A percentile compares a stretch with the other conserved stretches of the same genome.
Conservation (phyloP, 2,329 filamentous ascomycete species). For the Trichoderma atroviride region DNA sequence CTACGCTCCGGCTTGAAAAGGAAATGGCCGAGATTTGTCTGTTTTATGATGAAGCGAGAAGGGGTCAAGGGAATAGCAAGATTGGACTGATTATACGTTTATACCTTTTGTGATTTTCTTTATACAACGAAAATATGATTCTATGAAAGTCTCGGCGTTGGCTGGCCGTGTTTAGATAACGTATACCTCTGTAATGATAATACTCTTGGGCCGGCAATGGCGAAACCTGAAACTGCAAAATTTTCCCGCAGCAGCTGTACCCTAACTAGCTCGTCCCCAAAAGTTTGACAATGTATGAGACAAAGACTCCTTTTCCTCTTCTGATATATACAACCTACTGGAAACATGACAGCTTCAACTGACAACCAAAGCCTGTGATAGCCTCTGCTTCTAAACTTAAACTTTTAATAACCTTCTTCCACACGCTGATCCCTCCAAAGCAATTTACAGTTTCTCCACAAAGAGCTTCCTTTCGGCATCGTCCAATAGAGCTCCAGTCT, state of each 20-base stretch:
- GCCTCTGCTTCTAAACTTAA: background rate
- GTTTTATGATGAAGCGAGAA: background rate
- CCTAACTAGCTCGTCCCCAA: background rate
- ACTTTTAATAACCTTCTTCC: background rate
- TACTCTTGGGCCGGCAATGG: background rate
- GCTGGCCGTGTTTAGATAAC: constrained; percentile 11
- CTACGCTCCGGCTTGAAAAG: constrained; percentile 4
- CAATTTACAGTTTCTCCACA: background rate
- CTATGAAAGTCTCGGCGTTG: constrained; percentile 13
- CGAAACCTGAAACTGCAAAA: background rate
- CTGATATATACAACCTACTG: background rate
- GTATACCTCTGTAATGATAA: constrained; percentile 11
- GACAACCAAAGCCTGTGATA: background rate
- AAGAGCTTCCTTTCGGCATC: background rate
- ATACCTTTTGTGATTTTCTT: background rate
- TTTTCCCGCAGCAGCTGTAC: background rate
- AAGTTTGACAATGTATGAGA: background rate
- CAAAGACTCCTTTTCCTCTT: background rate
- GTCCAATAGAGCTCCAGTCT: background rate
- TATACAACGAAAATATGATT: constrained; percentile 10
- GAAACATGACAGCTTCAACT: background rate
- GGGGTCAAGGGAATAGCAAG: background rate
- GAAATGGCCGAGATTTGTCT: background rate
- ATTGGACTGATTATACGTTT: background rate
- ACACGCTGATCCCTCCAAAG: background rate